Evolutionary conservation across 2,329 filamentous ascomycete species (phyloP), one percentile per base, ranked within the genome.

Genomic region (Neofusicoccum cordaticola): DNA sequence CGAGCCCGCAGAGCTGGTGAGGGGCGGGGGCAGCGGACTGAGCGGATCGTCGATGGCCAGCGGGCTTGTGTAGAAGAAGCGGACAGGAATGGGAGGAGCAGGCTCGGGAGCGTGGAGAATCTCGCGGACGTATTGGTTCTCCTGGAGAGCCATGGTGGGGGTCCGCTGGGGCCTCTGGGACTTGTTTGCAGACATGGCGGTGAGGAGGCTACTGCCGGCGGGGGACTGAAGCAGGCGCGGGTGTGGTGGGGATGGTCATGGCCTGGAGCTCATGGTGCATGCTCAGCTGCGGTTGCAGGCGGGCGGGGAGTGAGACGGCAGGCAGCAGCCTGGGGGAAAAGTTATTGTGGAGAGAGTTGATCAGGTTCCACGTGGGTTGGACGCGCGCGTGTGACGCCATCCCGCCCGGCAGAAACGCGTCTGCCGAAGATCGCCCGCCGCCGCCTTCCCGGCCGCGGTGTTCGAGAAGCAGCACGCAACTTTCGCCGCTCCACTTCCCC

Each of bases 41-140:
- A 96, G 83, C 27, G 92, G 92, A 72, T 97, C 93, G 72, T 97
- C 93, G 73, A 97, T 93, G 35, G 92, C 89, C 57, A 94, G 85
- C 12, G 88, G 82, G 11, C 92, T 95, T 13, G 88, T 85, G 77
- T 96, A 97, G 78, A 97, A 97, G 80, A 92, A 97, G 56, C 77
- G 77, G 39, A 75, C 72, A 53, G 71, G 64, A 35, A 78, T 73
- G 3, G 72, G 61, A 19, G 76, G 69, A 35, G 77, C 74, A 2
- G 73, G 69, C 62, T 78, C 75, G 19, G 68, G 56, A 6, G 70
- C 69, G 62, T 81, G 79, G 31, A 81, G 72, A 27, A 81, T 73
- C 67, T 81, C 75, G 57, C 80, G 76, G 53, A 80, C 78, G 70
- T 81, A 82, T 66, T 77, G 75, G 67, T 80, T 80, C 41, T 79